A percentile compares a stretch with the other conserved stretches of the same genome.
phyloP scores from a whole-genome alignment of 176 grass and related monocot genomes.

The Juncus effusus region DNA sequence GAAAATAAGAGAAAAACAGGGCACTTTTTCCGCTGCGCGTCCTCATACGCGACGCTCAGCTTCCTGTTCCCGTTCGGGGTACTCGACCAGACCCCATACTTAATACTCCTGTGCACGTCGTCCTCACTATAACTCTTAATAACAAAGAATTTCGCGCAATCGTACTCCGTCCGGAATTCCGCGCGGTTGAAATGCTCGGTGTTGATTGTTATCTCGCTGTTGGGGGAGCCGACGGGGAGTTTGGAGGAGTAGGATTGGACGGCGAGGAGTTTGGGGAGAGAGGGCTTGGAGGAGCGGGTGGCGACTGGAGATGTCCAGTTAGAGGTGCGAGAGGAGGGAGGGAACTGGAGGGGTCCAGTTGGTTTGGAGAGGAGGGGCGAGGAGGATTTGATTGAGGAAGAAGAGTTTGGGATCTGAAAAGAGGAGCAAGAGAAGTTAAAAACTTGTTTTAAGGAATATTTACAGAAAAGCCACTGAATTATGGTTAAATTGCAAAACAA shows the following conservation, averaged over 20 bases:
- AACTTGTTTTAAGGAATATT: neutral
- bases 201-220: conserved; percentile 53
- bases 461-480: too few species aligned
- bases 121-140: conserved; percentile 82
- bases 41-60: conserved; percentile 47
- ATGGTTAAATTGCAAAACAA: too few species aligned
- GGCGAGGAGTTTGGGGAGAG: conserved; percentile 31
- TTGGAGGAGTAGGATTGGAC: conserved; percentile 50
- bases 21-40: conserved; percentile 65
- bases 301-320: conserved; percentile 16
- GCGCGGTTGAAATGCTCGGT: conserved; percentile 50
- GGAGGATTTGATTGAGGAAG: neutral
- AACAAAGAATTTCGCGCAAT: conserved; percentile 81
- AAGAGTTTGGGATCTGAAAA: conserved; percentile 20
- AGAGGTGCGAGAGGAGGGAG: neutral
- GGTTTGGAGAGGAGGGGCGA: conserved; percentile 12
- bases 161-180: conserved; percentile 60
- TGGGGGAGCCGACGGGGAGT: conserved; percentile 20
- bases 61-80: conserved; percentile 68
- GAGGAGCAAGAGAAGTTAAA: neutral
- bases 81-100: conserved; percentile 82
- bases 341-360: neutral
- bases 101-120: conserved; percentile 78
- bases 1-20: conserved; percentile 94
- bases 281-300: conserved; percentile 15